These are phyloP conservation scores for Cyclotella baltica DNA, from an alignment of 108 stramenopile species.

Conservation along the genomic window DNA sequence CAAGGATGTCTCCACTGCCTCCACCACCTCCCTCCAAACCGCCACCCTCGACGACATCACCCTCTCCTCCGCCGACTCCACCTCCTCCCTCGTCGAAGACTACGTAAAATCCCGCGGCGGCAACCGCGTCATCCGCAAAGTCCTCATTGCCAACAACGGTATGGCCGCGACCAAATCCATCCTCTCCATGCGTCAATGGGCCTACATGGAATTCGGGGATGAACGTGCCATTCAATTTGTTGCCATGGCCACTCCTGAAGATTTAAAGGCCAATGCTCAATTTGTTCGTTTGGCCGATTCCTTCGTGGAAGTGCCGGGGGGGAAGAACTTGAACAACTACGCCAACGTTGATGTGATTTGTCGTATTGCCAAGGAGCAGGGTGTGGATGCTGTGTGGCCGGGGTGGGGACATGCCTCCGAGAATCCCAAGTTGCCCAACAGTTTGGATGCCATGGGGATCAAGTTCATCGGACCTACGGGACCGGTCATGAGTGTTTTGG, in stretches of 20 bases:
- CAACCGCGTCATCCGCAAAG: constrained; percentile 84
- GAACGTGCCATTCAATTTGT: constrained; percentile 96
- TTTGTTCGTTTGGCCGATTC: constrained; percentile 96
- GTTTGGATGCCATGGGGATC: constrained; percentile 76
- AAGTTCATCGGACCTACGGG: constrained; percentile 95
- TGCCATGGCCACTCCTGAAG: constrained; percentile 99
- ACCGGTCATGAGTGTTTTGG: constrained; percentile 94
- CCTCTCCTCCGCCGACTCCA: constrained; percentile 26
- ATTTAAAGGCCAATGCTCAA: constrained; percentile 97
- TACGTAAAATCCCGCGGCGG: constrained; percentile 93
- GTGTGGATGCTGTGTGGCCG: constrained; percentile 96
- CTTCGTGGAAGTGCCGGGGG: constrained; percentile 93
- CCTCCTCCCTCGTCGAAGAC: constrained; percentile 68
- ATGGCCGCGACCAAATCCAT: constrained; percentile 99
- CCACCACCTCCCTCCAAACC: constrained; percentile 28
- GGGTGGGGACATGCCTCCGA: constrained; percentile 97
- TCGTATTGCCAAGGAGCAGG: constrained; percentile 82
- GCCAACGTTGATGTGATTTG: constrained; percentile 93
- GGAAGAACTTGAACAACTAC: constrained; percentile 93
- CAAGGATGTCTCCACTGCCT: constrained; percentile 14
- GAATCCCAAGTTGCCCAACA: constrained; percentile 89
- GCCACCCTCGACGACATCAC: constrained; percentile 53
- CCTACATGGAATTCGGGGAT: constrained; percentile 97
- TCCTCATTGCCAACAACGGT: constrained; percentile 97
- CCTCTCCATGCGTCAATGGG: constrained; percentile 98